These are phyloP conservation scores for Diaporthe sp. DNA, from an alignment of 2,329 filamentous ascomycete genomes.

Conservation along the genomic window DNA sequence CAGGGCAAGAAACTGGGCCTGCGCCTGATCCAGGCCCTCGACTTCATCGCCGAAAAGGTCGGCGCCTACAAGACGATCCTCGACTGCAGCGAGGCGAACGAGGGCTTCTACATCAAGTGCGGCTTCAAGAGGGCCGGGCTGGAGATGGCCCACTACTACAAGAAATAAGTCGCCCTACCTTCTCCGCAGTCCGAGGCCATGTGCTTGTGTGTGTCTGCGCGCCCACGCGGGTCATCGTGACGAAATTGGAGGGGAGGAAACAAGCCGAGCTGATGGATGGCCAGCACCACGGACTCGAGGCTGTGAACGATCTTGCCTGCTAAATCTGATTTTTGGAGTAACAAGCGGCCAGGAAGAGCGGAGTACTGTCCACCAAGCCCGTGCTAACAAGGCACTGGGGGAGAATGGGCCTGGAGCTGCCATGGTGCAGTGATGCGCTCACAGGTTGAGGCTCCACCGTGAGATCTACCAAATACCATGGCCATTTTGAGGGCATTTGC, in stretches of 20 bases:
- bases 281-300: constrained; percentile 35
- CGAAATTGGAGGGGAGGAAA: neutral
- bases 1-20: constrained; percentile 97
- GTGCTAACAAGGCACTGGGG: neutral
- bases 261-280: constrained; percentile 29
- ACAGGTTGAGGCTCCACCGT: neutral
- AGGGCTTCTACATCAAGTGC: constrained; percentile 98
- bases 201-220: neutral
- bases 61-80: constrained; percentile 98
- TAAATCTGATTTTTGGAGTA: neutral
- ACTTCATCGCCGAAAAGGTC: constrained; percentile 86
- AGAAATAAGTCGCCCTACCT: constrained; percentile 47
- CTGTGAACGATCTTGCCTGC: constrained; percentile 28
- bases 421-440: neutral
- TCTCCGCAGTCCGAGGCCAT: neutral
- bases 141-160: constrained; percentile 98
- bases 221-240: neutral
- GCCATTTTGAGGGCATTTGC: neutral
- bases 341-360: neutral
- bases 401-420: too few relatives aligned
- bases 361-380: too few relatives aligned
- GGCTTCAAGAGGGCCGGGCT: constrained; percentile 92
- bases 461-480: neutral
- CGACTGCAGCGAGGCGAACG: constrained; percentile 95
- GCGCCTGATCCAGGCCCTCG: constrained; percentile 92